Conservation (phyloP, 768 basidiomycete species). For the Panaeolus cyanescens region DNA sequence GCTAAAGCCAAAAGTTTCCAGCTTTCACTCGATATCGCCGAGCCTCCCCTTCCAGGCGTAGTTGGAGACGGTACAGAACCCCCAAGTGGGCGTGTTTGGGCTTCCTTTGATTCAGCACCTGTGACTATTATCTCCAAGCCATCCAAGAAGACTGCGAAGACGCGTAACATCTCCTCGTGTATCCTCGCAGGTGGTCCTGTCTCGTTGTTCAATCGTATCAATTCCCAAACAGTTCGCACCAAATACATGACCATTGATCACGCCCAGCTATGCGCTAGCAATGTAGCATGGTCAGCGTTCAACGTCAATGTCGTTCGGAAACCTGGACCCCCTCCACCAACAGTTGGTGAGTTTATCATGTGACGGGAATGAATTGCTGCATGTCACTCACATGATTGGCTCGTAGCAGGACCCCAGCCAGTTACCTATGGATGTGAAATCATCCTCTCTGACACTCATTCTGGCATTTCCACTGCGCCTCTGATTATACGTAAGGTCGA, state of each 20-base stretch:
- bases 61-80: conserved; percentile 47
- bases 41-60: conserved; percentile 59
- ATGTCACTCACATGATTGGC: conserved; percentile 29
- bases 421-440: conserved; percentile 93
- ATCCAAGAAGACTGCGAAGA: conserved; percentile 96
- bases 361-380: conserved; percentile 38
- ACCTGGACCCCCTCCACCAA: conserved; percentile 50
- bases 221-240: conserved; percentile 94
- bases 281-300: conserved; percentile 92
- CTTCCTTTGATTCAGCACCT: conserved; percentile 88
- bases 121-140: conserved; percentile 97
- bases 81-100: conserved; percentile 76
- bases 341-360: conserved; percentile 63
- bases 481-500: conserved; percentile 92
- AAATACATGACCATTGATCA: conserved; percentile 96
- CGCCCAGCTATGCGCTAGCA: conserved; percentile 83
- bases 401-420: conserved; percentile 68
- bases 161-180: conserved; percentile 88
- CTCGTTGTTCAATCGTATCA: conserved; percentile 94
- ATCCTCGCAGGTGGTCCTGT: conserved; percentile 89
- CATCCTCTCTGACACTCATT: conserved; percentile 79
- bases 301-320: conserved; percentile 87
- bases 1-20: conserved; percentile 91
- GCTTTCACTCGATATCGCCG: conserved; percentile 81
- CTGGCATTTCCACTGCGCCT: conserved; percentile 84